Evolutionary conservation across 331 rosid species (phyloP).

Genomic region (Cydonia oblonga): DNA sequence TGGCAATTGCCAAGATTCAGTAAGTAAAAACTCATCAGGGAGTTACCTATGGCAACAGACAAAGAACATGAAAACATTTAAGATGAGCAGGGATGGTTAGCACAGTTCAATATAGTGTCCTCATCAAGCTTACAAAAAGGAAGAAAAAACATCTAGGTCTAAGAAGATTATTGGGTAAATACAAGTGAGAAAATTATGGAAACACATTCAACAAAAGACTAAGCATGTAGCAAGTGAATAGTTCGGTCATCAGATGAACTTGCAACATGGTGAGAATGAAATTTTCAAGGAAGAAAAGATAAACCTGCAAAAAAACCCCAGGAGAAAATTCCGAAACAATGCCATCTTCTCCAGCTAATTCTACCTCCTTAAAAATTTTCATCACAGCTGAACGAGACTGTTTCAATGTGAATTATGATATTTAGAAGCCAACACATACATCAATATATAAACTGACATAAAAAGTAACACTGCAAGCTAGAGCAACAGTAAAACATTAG

Average conservation of each 20-base stretch:
- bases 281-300: neutral
- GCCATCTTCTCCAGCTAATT: constrained; percentile 78
- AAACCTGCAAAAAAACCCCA: constrained; percentile 92
- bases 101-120: neutral
- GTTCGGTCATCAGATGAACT: constrained; percentile 5
- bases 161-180: neutral
- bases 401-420: constrained; percentile 21
- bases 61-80: neutral
- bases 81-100: neutral
- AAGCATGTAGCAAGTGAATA: neutral
- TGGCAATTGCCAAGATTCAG: neutral
- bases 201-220: neutral
- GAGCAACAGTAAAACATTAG: constrained; percentile 2
- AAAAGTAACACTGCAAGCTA: neutral
- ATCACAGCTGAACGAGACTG: constrained; percentile 89
- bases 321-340: constrained; percentile 73
- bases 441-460: neutral
- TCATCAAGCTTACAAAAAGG: neutral
- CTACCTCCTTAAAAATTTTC: constrained; percentile 51
- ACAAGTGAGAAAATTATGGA: neutral
- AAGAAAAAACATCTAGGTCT: neutral
- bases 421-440: constrained; percentile 5
- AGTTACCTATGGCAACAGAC: neutral
- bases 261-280: neutral
- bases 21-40: neutral